phyloP scores from a whole-genome alignment of 371 early-diverging fungal genomes.

The Mucor racemosus region DNA sequence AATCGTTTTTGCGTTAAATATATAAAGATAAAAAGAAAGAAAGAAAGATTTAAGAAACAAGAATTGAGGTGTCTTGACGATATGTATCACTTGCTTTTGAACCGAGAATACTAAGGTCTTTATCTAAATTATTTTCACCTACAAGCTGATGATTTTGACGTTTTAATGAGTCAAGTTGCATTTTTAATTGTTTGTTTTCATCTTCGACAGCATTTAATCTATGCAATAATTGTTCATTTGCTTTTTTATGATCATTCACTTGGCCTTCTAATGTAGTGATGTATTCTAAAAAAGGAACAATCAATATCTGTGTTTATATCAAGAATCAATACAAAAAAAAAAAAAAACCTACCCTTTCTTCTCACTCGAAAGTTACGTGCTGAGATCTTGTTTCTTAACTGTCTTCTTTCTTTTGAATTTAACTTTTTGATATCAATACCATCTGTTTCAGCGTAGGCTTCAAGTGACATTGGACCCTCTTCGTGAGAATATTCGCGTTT shows the following conservation, averaged over 20 bases:
- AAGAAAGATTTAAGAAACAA: conserved; percentile 29
- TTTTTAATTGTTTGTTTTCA: conserved; percentile 59
- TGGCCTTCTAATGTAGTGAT: conserved; percentile 67
- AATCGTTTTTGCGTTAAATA: not conserved
- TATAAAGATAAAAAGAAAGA: not conserved
- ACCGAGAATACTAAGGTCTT: conserved; percentile 36
- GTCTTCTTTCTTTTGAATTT: conserved; percentile 35
- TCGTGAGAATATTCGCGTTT: conserved; percentile 18
- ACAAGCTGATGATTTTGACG: conserved; percentile 31
- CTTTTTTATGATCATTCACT: conserved; percentile 63
- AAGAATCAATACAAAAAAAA: not conserved
- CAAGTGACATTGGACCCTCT: conserved; percentile 28
- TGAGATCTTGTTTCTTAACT: conserved; percentile 40
- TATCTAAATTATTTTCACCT: conserved; percentile 24
- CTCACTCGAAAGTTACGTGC: conserved; percentile 41
- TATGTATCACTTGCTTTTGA: conserved; percentile 35
- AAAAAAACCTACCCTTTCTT: conserved; percentile 33
- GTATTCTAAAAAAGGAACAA: conserved; percentile 54
- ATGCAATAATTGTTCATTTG: conserved; percentile 48
- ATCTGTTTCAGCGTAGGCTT: conserved; percentile 30
- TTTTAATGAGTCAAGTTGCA: conserved; percentile 47
- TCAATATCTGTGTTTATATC: not conserved
- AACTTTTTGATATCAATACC: conserved; percentile 51
- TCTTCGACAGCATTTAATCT: conserved; percentile 48
- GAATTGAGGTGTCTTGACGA: conserved; percentile 39